Evolutionary conservation across 1,284 basidiomycete species (phyloP).

Genomic region (Apiotrichum veenhuisii): DNA sequence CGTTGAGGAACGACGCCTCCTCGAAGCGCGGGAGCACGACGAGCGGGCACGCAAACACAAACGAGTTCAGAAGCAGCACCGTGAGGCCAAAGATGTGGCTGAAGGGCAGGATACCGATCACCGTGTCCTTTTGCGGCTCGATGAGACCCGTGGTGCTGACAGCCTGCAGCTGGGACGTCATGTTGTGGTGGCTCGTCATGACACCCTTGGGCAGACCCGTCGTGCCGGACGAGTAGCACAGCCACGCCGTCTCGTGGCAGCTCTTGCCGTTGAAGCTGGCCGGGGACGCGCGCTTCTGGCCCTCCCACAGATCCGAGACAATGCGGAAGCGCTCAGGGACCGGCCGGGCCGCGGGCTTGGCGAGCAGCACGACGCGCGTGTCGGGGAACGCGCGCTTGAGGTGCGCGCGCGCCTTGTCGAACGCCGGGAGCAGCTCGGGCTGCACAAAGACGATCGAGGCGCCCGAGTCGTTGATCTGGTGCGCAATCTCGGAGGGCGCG

Average conservation of each 20-base stretch:
- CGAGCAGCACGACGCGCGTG: slow-evolving; percentile 33
- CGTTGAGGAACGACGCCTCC: slow-evolving; percentile 56
- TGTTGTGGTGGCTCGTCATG: slow-evolving; percentile 62
- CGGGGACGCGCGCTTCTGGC: background rate
- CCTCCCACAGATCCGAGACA: slow-evolving; percentile 5
- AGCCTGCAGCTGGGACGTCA: slow-evolving; percentile 49
- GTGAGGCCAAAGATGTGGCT: slow-evolving; percentile 21
- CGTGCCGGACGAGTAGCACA: slow-evolving; percentile 69
- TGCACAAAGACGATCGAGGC: slow-evolving; percentile 59
- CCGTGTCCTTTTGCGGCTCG: slow-evolving; percentile 7
- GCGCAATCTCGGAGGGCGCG: slow-evolving; percentile 17
- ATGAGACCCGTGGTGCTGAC: background rate
- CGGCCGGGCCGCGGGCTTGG: slow-evolving; percentile 1
- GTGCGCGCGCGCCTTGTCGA: slow-evolving; percentile 24
- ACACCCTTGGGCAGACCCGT: slow-evolving; percentile 49
- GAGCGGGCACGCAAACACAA: slow-evolving; percentile 59
- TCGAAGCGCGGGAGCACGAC: slow-evolving; percentile 67
- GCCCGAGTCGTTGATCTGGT: slow-evolving; percentile 54
- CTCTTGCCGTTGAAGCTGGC: slow-evolving; percentile 13
- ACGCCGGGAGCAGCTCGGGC: slow-evolving; percentile 53
- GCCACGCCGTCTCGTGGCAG: slow-evolving; percentile 17
- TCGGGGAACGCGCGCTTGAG: slow-evolving; percentile 2
- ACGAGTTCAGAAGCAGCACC: slow-evolving; percentile 58
- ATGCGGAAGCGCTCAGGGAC: slow-evolving; percentile 9
- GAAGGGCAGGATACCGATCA: slow-evolving; percentile 21